A percentile compares a stretch with the other conserved stretches of the same genome.
These are phyloP conservation scores for Mycena rebaudengoi DNA, from an alignment of 768 basidiomycete species.

Conservation along the genomic window DNA sequence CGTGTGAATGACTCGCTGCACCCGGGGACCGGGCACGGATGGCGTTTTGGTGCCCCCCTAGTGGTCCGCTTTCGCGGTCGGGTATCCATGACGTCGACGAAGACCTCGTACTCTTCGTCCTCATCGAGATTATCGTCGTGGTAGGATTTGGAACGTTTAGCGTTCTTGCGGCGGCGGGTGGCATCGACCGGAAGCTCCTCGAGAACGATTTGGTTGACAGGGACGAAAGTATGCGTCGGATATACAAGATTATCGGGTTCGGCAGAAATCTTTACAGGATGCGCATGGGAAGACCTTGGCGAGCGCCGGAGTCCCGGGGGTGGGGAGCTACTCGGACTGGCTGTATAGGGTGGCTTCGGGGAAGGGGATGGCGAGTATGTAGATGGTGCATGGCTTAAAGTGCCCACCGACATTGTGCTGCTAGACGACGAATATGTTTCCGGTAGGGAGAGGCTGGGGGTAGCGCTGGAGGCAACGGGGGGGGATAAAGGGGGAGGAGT, in stretches of 20 bases:
- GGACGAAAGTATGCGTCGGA: background rate
- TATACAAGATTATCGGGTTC: background rate
- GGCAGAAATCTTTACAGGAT: background rate
- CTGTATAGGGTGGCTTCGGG: background rate
- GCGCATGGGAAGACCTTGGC: no score
- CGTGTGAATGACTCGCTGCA: constrained; percentile 37
- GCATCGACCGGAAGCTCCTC: constrained; percentile 3
- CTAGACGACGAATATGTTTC: constrained; percentile 6
- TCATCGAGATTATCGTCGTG: constrained; percentile 6
- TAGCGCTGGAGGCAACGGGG: background rate
- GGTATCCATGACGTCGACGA: constrained; percentile 6
- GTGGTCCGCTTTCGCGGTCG: background rate
- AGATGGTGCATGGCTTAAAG: constrained; percentile 6
- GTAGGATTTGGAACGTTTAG: background rate
- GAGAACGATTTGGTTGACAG: constrained; percentile 10
- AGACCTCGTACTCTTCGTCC: constrained; percentile 9
- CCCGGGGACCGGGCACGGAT: constrained; percentile 30
- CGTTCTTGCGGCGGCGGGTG: background rate
- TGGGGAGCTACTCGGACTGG: background rate
- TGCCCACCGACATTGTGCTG: constrained; percentile 16
- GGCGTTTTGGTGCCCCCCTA: background rate
- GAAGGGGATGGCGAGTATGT: constrained; percentile 18
- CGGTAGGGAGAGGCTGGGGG: background rate
- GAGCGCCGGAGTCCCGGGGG: background rate
- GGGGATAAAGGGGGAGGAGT: background rate